phyloP scores from a whole-genome alignment of 2,329 filamentous ascomycete genomes.

The Alternaria hordeiaustralica region DNA sequence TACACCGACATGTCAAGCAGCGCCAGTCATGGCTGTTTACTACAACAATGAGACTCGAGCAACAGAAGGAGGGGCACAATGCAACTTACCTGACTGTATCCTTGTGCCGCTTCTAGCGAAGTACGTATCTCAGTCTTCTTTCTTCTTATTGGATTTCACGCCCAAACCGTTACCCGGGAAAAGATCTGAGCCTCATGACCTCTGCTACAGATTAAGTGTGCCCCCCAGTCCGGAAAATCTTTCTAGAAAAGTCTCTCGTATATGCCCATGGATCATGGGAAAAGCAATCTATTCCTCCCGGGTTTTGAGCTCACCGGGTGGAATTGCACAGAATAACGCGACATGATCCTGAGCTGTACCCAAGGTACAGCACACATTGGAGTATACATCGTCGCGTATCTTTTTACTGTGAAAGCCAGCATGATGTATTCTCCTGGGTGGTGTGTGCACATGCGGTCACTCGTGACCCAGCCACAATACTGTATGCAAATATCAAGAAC shows the following conservation, averaged over 20 bases:
- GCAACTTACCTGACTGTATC: neutral
- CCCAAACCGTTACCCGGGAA: constrained; percentile 6
- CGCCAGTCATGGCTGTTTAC: neutral
- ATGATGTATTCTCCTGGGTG: neutral
- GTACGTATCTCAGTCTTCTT: constrained; percentile 8
- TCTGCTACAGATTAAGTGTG: constrained; percentile 24
- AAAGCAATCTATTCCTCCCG: constrained; percentile 26
- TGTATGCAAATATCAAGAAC: neutral
- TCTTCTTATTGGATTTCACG: neutral
- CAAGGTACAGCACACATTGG: neutral
- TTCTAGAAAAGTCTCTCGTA: constrained; percentile 32
- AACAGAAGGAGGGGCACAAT: neutral
- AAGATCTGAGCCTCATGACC: constrained; percentile 30
- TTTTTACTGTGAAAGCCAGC: neutral
- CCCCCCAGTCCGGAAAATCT: constrained; percentile 19
- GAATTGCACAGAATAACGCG: neutral
- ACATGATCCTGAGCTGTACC: neutral
- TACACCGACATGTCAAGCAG: neutral
- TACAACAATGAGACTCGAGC: neutral
- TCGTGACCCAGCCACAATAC: constrained; percentile 2
- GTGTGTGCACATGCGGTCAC: neutral
- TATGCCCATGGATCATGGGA: constrained; percentile 17
- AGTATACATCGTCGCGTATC: neutral
- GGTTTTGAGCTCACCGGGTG: constrained; percentile 26
- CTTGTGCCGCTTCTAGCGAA: neutral